Base-by-base conservation (phyloP, 306 rosid species). In the Parietaria judaica region DNA sequence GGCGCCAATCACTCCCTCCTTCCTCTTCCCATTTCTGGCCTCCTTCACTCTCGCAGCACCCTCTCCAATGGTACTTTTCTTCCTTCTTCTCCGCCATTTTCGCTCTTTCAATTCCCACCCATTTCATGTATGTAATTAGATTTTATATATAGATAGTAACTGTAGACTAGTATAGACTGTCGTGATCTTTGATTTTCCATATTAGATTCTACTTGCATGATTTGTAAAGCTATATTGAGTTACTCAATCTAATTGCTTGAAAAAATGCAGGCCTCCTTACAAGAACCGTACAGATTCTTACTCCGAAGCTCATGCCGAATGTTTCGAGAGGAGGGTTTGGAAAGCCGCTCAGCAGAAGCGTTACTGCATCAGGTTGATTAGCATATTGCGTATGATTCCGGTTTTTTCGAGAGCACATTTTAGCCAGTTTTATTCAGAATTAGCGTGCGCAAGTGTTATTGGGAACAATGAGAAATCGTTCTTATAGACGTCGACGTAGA, bases 281-380 rank as follows among this genome's bases (percentile, higher is more conserved):
- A 52, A 67, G 77, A 74, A 58, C 70, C 36, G 34, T 64, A 45
- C 36, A 73, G 60, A 49, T 49, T 16, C 62, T 61, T 56, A 56
- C 81, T 37, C 67, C 83, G 54, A 50, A 66, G 63, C 51, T 60
- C 14, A 50, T 61, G 11, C 66, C 56, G 54, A 58, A 55, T 68
- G 61, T 66, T 17, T 17, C 41, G 7, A 74, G 61, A 63, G 61
- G 56, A 65, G 71, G 49, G 17, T 36, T 35, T 45, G 60, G 60
- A 41, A 61, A 39, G 58, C 70, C 14, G 43, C 71, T 78, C 13
- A 67, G 65, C 56, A 51, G 77, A 56, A 80, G 65, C 66, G 75
- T 65, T 66, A 78, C 81, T 68, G 62, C 72, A 51, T 74, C 79
- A 68, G 80, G 79, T 79, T 73, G 61, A 68, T 70, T 71, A 58